Evolutionary conservation across 306 rosid species (phyloP), one percentile per base, ranked within the genome.

Genomic region (Morella rubra): DNA sequence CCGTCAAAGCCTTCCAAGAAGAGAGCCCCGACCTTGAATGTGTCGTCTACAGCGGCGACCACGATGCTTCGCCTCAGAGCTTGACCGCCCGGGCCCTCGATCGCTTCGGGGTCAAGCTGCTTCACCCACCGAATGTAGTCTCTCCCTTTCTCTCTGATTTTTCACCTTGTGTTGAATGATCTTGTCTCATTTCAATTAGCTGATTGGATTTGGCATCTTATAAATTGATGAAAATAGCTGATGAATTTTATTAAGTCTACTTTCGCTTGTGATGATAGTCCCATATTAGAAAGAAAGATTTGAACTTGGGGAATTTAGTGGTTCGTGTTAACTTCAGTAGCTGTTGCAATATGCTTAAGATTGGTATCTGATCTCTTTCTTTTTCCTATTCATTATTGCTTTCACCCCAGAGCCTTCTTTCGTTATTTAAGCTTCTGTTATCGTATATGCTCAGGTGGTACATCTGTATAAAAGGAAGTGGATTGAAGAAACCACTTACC

Each of bases 401-500:
- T 15, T 10, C 15, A 49, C 53, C 14, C 14, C 53, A 49, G 14
- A 12, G 53, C 14, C 5, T 76, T 50, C 20, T 20, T 10, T 3
- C 32, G 61, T 19, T 65, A 24, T 51, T 27, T 76, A 10, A 19
- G 19, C 58, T 5, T 76, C 73, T 78, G 42, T 20, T 73, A 44
- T 76, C 71, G 50, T 67, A 22, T 62, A 72, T 81, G 81, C 55
- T 75, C 83, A 92, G 99, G 97, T 88, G 72, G 93, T 95, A 72
- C 92, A 89, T 89, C 82, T 95, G 87, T 72, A 78, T 80, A 90
- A 89, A 79, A 87, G 98, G 84, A 91, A 84, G 60, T 94, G 97
- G 97, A 83, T 94, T 72, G 96, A 90, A 85, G 99, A 92, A 82
- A 56, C 89, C 12, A 90, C 96, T 49, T 95, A 90, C 84, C 97